phyloP scores from a whole-genome alignment of 2,329 filamentous ascomycete genomes.

The Plectosphaerella cucumerina region DNA sequence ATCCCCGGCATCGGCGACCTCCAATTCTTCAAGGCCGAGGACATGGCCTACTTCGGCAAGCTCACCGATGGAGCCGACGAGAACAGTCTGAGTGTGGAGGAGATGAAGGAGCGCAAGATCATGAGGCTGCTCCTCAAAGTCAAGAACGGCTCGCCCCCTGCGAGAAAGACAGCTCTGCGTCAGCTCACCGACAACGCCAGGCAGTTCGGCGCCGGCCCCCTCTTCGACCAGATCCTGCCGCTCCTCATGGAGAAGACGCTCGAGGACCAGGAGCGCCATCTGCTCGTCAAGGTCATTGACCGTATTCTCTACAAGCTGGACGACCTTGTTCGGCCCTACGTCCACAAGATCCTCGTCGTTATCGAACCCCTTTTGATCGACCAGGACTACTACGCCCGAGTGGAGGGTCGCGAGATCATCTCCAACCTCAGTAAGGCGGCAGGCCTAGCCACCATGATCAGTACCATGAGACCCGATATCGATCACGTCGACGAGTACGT shows the following conservation, averaged over 20 bases:
- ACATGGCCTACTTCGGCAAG: constrained; percentile 99
- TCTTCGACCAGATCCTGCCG: constrained; percentile 97
- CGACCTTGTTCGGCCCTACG: constrained; percentile 90
- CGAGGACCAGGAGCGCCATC: constrained; percentile 95
- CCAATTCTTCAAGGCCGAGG: constrained; percentile 97
- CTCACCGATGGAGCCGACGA: constrained; percentile 92
- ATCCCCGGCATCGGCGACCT: constrained; percentile 94
- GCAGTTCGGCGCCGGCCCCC: constrained; percentile 86
- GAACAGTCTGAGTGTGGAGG: constrained; percentile 85
- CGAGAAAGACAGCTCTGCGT: constrained; percentile 96
- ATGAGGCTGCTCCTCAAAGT: constrained; percentile 96
- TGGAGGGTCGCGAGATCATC: constrained; percentile 97
- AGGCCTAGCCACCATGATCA: constrained; percentile 97
- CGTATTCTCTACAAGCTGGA: constrained; percentile 98
- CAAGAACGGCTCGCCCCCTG: constrained; percentile 97
- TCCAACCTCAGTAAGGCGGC: constrained; percentile 96
- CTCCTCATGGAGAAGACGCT: constrained; percentile 97
- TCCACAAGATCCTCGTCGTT: constrained; percentile 97
- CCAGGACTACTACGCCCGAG: constrained; percentile 97
- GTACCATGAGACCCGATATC: constrained; percentile 97
- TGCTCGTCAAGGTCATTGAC: constrained; percentile 98
- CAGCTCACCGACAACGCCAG: constrained; percentile 97
- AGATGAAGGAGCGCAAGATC: constrained; percentile 96
- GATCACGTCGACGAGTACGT: constrained; percentile 99
- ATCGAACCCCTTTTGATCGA: constrained; percentile 99